A percentile compares a stretch with the other conserved stretches of the same genome.
Conservation (phyloP, 176 grass and related monocot genomes). For the sorghum (Sorghum bicolor) region DNA sequence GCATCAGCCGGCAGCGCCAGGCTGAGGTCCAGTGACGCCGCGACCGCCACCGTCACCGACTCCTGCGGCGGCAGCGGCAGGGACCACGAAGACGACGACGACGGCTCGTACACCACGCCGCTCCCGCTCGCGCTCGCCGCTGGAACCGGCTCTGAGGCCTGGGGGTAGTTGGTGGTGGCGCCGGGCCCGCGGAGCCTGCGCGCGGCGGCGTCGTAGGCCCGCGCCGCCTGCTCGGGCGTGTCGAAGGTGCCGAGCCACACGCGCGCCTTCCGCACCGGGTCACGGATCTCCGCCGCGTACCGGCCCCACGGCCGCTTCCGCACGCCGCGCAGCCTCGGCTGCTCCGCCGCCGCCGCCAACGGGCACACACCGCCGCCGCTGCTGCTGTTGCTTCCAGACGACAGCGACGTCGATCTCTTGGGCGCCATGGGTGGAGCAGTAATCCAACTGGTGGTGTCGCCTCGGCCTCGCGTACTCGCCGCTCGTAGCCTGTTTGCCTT, state of each 20-base stretch:
- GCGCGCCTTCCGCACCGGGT: conserved; percentile 58
- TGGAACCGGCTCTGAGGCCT: background rate
- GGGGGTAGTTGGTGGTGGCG: conserved; percentile 54
- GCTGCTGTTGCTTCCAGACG: too few species aligned
- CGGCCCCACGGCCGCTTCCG: conserved; percentile 81
- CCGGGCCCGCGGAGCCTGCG: conserved; percentile 32
- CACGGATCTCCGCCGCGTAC: conserved; percentile 85
- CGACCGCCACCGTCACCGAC: too few species aligned
- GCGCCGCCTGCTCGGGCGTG: conserved; percentile 38
- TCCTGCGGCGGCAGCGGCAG: too few species aligned
- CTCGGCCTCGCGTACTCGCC: too few species aligned
- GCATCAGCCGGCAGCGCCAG: too few species aligned
- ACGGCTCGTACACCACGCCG: background rate
- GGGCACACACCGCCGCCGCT: too few species aligned
- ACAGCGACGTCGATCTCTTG: too few species aligned
- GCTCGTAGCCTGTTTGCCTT: too few species aligned
- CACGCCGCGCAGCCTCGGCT: conserved; percentile 63
- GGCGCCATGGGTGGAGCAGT: too few species aligned
- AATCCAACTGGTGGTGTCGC: too few species aligned
- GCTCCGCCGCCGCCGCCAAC: too few species aligned
- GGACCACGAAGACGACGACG: background rate
- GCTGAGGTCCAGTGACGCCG: too few species aligned
- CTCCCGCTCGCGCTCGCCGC: background rate
- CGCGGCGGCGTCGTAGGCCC: background rate
- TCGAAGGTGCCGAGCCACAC: conserved; percentile 95